These are phyloP conservation scores for Orbilia javanica DNA, from an alignment of 2,329 filamentous ascomycete species.

Conservation along the genomic window DNA sequence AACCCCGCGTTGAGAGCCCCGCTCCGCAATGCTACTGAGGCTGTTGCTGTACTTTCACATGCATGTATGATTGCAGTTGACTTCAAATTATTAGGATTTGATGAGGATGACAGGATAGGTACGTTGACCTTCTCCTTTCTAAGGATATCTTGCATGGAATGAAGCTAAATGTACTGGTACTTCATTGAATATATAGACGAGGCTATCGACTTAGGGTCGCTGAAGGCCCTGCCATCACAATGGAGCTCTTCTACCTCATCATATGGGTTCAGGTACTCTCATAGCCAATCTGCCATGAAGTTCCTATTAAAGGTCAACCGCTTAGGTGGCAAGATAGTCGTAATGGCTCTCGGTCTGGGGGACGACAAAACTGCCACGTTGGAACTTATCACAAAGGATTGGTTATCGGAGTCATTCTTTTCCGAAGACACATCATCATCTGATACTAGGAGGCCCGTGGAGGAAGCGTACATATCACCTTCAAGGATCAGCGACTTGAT, in stretches of 20 bases:
- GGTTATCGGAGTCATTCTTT: slow-evolving; percentile 74
- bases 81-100: slow-evolving; percentile 85
- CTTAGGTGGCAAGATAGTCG: slow-evolving; percentile 84
- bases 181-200: slow-evolving; percentile 51
- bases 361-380: slow-evolving; percentile 85
- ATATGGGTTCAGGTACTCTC: slow-evolving; percentile 87
- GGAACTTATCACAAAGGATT: slow-evolving; percentile 80
- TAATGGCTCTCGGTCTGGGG: slow-evolving; percentile 81
- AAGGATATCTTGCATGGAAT: not conserved
- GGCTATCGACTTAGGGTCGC: slow-evolving; percentile 56
- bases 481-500: slow-evolving; percentile 78
- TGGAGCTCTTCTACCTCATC: slow-evolving; percentile 83
- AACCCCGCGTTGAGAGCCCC: slow-evolving; percentile 71
- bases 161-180: not conserved
- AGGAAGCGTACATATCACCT: slow-evolving; percentile 79
- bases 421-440: slow-evolving; percentile 66
- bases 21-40: slow-evolving; percentile 72
- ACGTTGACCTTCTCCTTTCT: slow-evolving; percentile 59
- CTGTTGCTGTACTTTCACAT: slow-evolving; percentile 84
- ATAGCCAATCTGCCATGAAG: slow-evolving; percentile 85
- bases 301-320: slow-evolving; percentile 86
- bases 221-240: slow-evolving; percentile 74
- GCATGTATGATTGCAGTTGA: slow-evolving; percentile 83
- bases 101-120: slow-evolving; percentile 83
- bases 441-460: slow-evolving; percentile 63